These are phyloP conservation scores for Psilocybe cubensis DNA, from an alignment of 768 basidiomycete genomes.

Conservation along the genomic window DNA sequence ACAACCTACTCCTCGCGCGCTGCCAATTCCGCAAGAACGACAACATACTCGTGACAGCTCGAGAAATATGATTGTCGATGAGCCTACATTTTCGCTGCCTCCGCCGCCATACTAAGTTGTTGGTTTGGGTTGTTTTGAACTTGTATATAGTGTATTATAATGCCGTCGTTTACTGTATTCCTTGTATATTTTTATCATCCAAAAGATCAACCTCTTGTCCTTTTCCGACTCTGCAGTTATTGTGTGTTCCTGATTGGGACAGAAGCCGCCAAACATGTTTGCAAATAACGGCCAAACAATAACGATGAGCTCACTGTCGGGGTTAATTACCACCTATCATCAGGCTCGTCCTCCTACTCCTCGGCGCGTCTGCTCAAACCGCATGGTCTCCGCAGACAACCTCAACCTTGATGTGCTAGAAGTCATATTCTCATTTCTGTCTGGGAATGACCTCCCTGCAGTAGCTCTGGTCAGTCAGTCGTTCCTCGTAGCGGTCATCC, in stretches of 20 bases:
- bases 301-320: neutral
- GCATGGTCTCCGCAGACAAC: conserved; percentile 69
- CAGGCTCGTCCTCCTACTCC: neutral
- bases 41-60: conserved; percentile 13
- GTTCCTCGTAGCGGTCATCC: conserved; percentile 66
- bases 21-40: conserved; percentile 14
- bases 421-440: conserved; percentile 60
- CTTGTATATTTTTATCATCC: neutral
- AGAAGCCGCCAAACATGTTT: neutral
- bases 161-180: neutral
- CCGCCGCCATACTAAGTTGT: neutral
- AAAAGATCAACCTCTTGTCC: no score
- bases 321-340: neutral
- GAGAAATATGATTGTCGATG: conserved; percentile 17
- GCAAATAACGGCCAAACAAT: conserved; percentile 9
- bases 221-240: no score
- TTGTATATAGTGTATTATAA: neutral
- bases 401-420: conserved; percentile 76
- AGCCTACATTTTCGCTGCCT: neutral
- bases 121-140: neutral
- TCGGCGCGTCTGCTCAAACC: conserved; percentile 17
- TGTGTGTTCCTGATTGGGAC: neutral
- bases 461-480: conserved; percentile 67
- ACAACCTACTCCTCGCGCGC: conserved; percentile 4
- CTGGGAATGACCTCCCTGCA: conserved; percentile 59